Evolutionary conservation across 1,284 basidiomycete species (phyloP), one percentile per base, ranked within the genome.

Genomic region (Psilocybe mexicana): DNA sequence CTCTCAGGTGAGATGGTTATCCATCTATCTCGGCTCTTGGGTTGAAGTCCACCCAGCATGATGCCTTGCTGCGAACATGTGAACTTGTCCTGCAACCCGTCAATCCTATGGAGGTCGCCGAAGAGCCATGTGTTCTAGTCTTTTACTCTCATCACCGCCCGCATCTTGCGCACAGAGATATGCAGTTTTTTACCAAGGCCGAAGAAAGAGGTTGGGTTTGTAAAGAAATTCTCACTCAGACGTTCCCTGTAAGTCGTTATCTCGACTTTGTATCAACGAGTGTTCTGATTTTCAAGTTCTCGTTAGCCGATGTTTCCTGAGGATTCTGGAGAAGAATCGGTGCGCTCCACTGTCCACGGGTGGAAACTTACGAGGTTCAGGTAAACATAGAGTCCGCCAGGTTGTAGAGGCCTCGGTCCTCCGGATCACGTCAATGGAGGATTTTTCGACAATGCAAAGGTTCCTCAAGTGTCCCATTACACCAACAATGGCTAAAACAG

Each of bases 101-200:
- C 26, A 54, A 43, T 12, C 52, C 52, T 47, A 35, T 50, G 14
- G 28, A 44, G 35, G 40, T 12, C 11, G 57, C 40, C 6, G 52
- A 46, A 5, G 55, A 63, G 1, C 86, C 91, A 0, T 82, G 79
- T 52, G 81, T 94, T 2, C 83, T 98, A 1, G 93, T 96, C 2
- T 98, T 98, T 74, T 96, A 93, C 72, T 92, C 90, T 0, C 96
- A 98, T 63, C 96, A 98, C 68, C 81, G 93, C 0, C 95, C 93
- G 0, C 89, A 88, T 65, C 84, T 96, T 14, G 92, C 92, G 0
- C 80, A 92, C 57, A 86, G 88, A 24, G 93, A 98, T 69, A 84
- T 95, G 77, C 81, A 83, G 3, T 98, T 98, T 73, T 94, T 98
- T 68, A 67, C 70, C 0, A 82, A 87, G 65, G 93, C 94, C 0